These are phyloP conservation scores for Talaromyces sp. DNA, from an alignment of 2,329 filamentous ascomycete species.

Conservation along the genomic window DNA sequence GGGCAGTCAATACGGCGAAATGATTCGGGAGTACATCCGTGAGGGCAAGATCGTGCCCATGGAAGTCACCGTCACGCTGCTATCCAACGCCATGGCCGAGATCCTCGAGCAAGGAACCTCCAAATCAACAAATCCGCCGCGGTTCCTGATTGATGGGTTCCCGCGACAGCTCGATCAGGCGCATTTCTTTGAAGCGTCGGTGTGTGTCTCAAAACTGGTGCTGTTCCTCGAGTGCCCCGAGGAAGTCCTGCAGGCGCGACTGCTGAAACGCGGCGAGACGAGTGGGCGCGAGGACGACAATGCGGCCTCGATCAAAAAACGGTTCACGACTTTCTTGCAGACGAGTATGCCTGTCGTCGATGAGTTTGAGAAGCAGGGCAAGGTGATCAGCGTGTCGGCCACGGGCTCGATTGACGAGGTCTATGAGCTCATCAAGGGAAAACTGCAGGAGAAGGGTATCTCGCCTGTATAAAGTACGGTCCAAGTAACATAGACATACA, in stretches of 20 bases:
- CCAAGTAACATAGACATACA: background rate
- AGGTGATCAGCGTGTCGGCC: conserved; percentile 76
- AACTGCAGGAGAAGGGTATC: conserved; percentile 42
- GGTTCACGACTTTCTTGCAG: conserved; percentile 89
- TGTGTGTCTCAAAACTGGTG: conserved; percentile 78
- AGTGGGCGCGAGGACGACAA: conserved; percentile 91
- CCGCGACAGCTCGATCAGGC: conserved; percentile 97
- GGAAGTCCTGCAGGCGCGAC: conserved; percentile 74
- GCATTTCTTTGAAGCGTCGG: conserved; percentile 82
- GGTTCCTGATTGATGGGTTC: conserved; percentile 80
- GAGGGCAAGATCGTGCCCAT: conserved; percentile 97
- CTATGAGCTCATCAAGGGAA: conserved; percentile 51
- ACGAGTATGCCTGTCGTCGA: conserved; percentile 97
- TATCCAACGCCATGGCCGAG: conserved; percentile 87
- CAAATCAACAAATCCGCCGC: conserved; percentile 47
- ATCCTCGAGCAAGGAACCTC: conserved; percentile 51
- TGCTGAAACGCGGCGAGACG: conserved; percentile 88
- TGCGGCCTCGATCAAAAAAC: conserved; percentile 89
- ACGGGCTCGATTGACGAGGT: conserved; percentile 63
- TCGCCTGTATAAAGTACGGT: conserved; percentile 12
- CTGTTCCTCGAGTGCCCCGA: conserved; percentile 95
- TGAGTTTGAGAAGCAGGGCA: conserved; percentile 69
- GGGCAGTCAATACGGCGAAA: conserved; percentile 81
- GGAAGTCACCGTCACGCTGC: conserved; percentile 89
- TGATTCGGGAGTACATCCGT: conserved; percentile 91